Base-by-base conservation (phyloP, 257 asterid species). In the Scutellaria minor region DNA sequence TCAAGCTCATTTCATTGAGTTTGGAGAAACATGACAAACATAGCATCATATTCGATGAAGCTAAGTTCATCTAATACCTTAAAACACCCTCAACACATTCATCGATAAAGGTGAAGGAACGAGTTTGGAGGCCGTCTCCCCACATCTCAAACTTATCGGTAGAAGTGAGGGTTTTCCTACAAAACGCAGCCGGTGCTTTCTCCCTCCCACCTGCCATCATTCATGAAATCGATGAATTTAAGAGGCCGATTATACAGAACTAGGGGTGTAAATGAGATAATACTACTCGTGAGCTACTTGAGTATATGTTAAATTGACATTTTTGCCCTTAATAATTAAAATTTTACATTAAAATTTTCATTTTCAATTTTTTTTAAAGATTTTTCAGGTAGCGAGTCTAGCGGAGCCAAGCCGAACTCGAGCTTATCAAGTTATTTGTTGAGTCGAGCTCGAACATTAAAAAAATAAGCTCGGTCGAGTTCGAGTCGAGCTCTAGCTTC, bases 121-220 rank as follows among this genome's bases (percentile, higher is more conserved):
- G 85, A n/a, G 97, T 90, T 61, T 90, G 97, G 42, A 80, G 75
- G 27, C 97, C 97, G 73, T 90, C 97, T 75, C 95, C 96, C 97
- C 97, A 90, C 97, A 90, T 90, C 81, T 90, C 97, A 70, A 90
- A 88, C 77, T 81, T 90, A 53, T 87, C 97, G 3, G 87, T 83
- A 9, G 97, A 76, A 12, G 96, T 87, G 62, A 87, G 70, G 42
- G 93, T 75, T 79, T 90, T 90, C 77, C 97, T 81, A 68, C 97
- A 90, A 79, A 90, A 90, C 20, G 97, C 96, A 84, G 97, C 97
- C 35, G 97, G 97, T 5, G 96, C 91, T 75, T 91, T 90, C 79
- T 91, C 97, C 79, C 96, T 88, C 51, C 96, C 97, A 77, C 97
- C 97, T 94, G 85, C 59, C 64, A 13, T 6, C 9, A 71, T 18